These are phyloP conservation scores for Fragilaria radians DNA, from an alignment of 108 stramenopile genomes.

Conservation along the genomic window DNA sequence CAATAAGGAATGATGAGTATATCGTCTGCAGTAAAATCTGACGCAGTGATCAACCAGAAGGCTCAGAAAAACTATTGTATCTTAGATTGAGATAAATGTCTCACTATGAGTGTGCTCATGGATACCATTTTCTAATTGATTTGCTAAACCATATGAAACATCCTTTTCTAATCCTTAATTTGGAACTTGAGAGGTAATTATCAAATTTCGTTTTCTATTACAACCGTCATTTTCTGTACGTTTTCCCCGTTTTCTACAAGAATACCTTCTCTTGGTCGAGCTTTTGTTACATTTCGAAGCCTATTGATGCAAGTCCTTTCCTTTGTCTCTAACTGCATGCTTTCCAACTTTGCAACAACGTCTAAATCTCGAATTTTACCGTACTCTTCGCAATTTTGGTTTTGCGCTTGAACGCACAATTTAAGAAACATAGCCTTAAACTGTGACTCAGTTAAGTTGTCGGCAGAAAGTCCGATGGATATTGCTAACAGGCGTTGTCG, in stretches of 20 bases:
- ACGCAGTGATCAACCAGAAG: no score
- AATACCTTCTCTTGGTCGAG: background rate
- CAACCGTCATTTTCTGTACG: background rate
- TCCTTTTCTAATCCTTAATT: no score
- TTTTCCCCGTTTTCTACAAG: background rate
- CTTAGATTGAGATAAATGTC: no score
- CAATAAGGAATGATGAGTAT: no score
- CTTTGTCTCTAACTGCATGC: background rate
- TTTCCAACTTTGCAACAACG: background rate
- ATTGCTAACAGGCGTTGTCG: conserved; percentile 17
- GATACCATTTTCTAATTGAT: no score
- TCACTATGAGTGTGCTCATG: no score
- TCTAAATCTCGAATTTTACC: background rate
- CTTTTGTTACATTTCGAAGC: background rate
- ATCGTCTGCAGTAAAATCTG: no score
- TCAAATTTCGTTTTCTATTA: no score
- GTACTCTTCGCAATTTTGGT: background rate
- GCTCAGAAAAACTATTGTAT: no score
- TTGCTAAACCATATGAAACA: no score
- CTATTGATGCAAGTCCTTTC: background rate
- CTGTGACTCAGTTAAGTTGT: background rate
- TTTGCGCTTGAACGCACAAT: background rate
- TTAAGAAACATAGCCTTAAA: background rate
- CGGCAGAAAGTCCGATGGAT: conserved; percentile 5
- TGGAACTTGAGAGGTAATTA: no score